Evolutionary conservation across 164 flowering plant genomes (phyloP), one percentile per base, ranked within the genome.

Genomic region (Vitis cinerea): DNA sequence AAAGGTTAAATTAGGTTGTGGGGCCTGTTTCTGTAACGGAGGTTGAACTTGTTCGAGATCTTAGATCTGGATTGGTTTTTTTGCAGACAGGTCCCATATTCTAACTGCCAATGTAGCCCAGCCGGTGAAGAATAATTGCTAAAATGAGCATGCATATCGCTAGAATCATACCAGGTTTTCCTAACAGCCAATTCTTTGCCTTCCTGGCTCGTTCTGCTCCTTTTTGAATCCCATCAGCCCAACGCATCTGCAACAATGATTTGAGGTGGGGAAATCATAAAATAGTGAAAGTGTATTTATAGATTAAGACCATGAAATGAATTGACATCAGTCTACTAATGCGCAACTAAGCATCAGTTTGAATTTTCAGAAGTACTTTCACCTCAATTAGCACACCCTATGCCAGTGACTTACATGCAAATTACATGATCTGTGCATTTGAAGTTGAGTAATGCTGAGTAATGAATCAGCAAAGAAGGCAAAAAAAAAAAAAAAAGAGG

Each of bases 121-220:
- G 71, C 78, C 88, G 73, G 75, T 90, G 97, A 75, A 95, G 91
- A 72, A 93, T 61, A 59, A 89, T 53, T 5, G 99, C 99, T 57
- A 95, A 77, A 53, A 95, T 74, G 69, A 93, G 97, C 91, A 95
- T 87, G 79, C 81, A 78, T 65, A 93, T 70, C 1, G 98, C 98
- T 59, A 95, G 69, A 59, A 89, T 83, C 93, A 95, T 74, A 59
- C 97, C 99, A 53, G 85, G 82, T 71, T 77, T 86, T 16, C 98
- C 99, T 58, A 95, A 76, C 50, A 95, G 68, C 92, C 90, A 95
- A 73, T 89, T 90, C 86, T 93, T 95, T 7, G 97, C 80, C 79
- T 86, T 93, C 88, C 78, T 86, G 9, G 79, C 90, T 44, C 82
- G 80, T 52, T 88, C 88, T 0, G 77, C 85, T 50, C 89, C 88